Evolutionary conservation across 2,329 filamentous ascomycete genomes (phyloP), one percentile per base, ranked within the genome.

Genomic region (Hypoxylon sp.): DNA sequence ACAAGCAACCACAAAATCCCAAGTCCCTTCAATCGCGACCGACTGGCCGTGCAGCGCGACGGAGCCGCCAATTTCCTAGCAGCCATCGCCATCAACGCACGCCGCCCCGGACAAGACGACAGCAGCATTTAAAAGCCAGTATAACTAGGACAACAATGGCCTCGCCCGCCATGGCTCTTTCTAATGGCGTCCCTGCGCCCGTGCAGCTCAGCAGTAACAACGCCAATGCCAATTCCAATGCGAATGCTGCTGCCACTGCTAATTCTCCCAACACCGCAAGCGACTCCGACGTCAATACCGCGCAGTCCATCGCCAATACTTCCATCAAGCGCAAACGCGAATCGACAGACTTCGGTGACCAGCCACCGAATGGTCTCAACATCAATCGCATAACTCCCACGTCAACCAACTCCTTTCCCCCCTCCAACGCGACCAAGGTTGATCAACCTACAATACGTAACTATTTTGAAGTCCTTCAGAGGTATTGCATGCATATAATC

Each of bases 261-360:
- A 38, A 48, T 48, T 28, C 50, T 44, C 16, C 32, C 49, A 48
- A 24, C 26, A 57, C 11, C 11, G 40, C 44, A 12, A 58, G 48
- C 64, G 54, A 56, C 61, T 56, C 57, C 55, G 71, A 73, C 26
- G 28, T 63, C 46, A 57, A 63, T 63, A 54, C 62, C 48, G 70
- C 72, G 69, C 75, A 72, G 57, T 71, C 70, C 44, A 61, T 69
- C 67, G 22, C 55, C n/a, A 69, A 51, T 58, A 48, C 68, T 38
- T 66, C 73, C 20, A 67, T 67, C 53, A 77, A 77, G 73, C 75
- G 75, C 71, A 77, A 77, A 72, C 75, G 74, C 68, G 75, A 76
- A 61, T 61, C 67, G 18, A 70, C 65, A 63, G 67, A 73, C 24
- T 70, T 69, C 40, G 61, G 63, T 28, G 70, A 69, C 4, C 70